phyloP scores from a whole-genome alignment of 768 basidiomycete species.

The Kwoniella sp. region DNA sequence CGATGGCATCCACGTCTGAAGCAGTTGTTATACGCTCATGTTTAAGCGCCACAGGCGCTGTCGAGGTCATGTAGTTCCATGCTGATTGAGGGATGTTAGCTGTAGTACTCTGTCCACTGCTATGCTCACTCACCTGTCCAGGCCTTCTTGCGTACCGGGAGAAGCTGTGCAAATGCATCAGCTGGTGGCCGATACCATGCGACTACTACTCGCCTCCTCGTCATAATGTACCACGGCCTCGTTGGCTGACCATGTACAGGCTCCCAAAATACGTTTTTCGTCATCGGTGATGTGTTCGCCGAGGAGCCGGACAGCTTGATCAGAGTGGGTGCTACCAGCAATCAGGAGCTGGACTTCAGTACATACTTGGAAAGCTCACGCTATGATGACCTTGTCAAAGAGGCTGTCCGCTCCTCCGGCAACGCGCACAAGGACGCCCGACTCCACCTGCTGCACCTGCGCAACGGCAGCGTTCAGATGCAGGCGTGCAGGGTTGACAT shows the following conservation, averaged over 20 bases:
- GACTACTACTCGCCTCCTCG: conserved; percentile 4
- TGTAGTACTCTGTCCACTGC: not conserved
- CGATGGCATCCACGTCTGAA: conserved; percentile 4
- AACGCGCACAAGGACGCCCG: not conserved
- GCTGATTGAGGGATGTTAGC: not conserved
- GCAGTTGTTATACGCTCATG: conserved; percentile 7
- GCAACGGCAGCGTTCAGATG: not conserved
- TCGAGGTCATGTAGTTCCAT: conserved; percentile 12
- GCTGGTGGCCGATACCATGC: too few relatives aligned
- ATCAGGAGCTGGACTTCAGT: too few relatives aligned
- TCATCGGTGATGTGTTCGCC: conserved; percentile 1
- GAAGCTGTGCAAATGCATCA: not conserved
- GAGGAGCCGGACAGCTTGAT: conserved; percentile 4
- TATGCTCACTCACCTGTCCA: conserved; percentile 7
- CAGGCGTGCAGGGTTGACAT: not conserved
- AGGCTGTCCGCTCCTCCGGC: not conserved
- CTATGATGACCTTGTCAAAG: conserved; percentile 7
- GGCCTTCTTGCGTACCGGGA: conserved; percentile 2
- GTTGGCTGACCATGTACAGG: conserved; percentile 10
- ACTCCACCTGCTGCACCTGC: not conserved
- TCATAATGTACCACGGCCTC: conserved; percentile 11
- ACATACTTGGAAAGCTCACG: not conserved
- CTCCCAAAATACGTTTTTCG: not conserved
- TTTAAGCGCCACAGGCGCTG: not conserved
- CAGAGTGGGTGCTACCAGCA: not conserved